Percentiles rank a stretch among this genome's conserved stretches.
phyloP scores from a whole-genome alignment of 108 stramenopile species.

The Nitzschia inconspicua region DNA sequence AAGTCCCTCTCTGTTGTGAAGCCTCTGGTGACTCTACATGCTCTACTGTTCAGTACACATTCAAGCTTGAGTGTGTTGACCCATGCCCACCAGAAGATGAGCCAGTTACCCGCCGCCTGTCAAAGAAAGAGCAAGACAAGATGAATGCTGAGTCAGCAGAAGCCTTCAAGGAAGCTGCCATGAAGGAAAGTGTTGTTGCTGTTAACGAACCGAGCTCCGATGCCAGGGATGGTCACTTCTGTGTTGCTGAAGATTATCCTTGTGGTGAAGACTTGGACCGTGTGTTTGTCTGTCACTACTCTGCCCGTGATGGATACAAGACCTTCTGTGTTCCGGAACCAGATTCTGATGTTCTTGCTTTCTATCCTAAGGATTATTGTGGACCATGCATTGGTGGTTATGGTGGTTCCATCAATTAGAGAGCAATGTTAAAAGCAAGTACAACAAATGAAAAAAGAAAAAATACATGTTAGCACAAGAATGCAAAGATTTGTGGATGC shows the following conservation, averaged over 20 bases:
- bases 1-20: slow-evolving; percentile 25
- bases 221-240: slow-evolving; percentile 18
- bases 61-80: slow-evolving; percentile 17
- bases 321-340: slow-evolving; percentile 41
- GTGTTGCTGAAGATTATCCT: slow-evolving; percentile 31
- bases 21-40: slow-evolving; percentile 1
- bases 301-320: slow-evolving; percentile 33
- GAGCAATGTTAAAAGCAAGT: too few species aligned
- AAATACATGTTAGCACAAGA: too few species aligned
- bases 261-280: slow-evolving; percentile 21
- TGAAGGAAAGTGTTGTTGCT: not conserved
- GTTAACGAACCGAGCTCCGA: slow-evolving; percentile 1
- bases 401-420: not conserved
- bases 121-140: not conserved
- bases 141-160: not conserved
- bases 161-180: not conserved
- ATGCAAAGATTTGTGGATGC: too few species aligned
- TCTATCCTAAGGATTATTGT: slow-evolving; percentile 40
- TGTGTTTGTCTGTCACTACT: slow-evolving; percentile 44
- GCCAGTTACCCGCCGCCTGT: not conserved
- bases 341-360: slow-evolving; percentile 36
- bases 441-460: too few species aligned
- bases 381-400: slow-evolving; percentile 35
- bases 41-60: slow-evolving; percentile 12
- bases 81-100: slow-evolving; percentile 13